Conservation (phyloP, 352 stramenopile genomes). For the Sclerospora graminicola region DNA sequence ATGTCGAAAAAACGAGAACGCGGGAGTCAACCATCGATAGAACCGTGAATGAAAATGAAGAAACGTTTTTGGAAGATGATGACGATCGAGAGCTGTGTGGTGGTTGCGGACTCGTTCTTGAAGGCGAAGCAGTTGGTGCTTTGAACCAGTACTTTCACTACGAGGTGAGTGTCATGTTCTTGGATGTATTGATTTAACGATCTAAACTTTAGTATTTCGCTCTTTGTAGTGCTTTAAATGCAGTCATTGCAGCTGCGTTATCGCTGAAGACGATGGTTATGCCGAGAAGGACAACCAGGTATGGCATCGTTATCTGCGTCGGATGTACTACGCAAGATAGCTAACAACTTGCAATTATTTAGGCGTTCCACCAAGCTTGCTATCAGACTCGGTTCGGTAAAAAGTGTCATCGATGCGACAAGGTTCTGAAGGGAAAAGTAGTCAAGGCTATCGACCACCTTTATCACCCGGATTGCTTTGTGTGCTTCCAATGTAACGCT, state of each 20-base stretch:
- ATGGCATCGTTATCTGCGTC: not conserved
- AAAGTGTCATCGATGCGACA: conserved; percentile 64
- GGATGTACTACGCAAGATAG: not conserved
- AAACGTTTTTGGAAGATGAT: conserved; percentile 46
- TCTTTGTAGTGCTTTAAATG: conserved; percentile 66
- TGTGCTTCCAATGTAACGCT: conserved; percentile 65
- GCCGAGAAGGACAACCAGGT: conserved; percentile 75
- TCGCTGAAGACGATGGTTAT: conserved; percentile 71
- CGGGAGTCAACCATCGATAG: conserved; percentile 19
- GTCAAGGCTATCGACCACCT: conserved; percentile 77
- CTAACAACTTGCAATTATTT: conserved; percentile 1
- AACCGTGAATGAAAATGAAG: conserved; percentile 28
- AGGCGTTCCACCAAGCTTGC: conserved; percentile 74
- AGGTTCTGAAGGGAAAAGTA: conserved; percentile 77
- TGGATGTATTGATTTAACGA: not conserved
- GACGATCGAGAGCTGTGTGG: conserved; percentile 66
- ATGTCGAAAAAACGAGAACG: conserved; percentile 9
- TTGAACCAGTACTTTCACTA: conserved; percentile 79
- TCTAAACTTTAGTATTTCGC: conserved; percentile 3
- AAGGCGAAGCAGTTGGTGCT: conserved; percentile 71
- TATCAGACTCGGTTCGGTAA: conserved; percentile 75
- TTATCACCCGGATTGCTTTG: conserved; percentile 80
- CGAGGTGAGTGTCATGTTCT: conserved; percentile 25
- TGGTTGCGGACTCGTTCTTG: conserved; percentile 53
- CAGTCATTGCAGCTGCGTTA: conserved; percentile 55